phyloP scores from a whole-genome alignment of 2,329 filamentous ascomycete species.

The Fusarium robinianum region DNA sequence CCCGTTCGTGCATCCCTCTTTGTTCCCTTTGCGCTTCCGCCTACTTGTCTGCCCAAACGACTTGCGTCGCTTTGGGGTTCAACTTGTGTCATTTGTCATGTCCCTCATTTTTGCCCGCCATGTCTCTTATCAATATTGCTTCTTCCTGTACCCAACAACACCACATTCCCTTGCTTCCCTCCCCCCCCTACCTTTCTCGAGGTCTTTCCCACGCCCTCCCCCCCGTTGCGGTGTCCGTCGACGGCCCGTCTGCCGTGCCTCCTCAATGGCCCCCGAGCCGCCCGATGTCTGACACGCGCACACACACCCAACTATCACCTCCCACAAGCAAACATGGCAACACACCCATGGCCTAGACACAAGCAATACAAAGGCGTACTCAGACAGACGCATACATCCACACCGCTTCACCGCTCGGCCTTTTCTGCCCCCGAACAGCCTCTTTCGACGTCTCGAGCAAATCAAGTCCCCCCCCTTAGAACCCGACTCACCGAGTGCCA shows the following conservation, averaged over 20 bases:
- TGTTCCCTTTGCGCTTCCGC: constrained; percentile 5
- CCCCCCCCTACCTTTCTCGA: constrained; percentile 17
- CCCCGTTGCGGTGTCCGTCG: constrained; percentile 24
- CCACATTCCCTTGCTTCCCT: constrained; percentile 26
- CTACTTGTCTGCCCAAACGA: constrained; percentile 1
- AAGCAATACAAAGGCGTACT: constrained; percentile 29
- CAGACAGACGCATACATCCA: constrained; percentile 30
- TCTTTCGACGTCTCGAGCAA: constrained; percentile 23
- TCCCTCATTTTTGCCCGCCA: constrained; percentile 8
- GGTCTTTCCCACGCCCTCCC: constrained; percentile 30
- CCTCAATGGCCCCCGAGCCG: constrained; percentile 29
- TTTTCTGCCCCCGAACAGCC: constrained; percentile 22
- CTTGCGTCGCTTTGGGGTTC: no score
- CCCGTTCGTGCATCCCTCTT: constrained; percentile 6
- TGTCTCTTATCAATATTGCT: constrained; percentile 38
- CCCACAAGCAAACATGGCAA: constrained; percentile 22
- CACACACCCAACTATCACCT: constrained; percentile 16
- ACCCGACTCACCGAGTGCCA: constrained; percentile 37
- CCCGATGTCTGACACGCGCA: constrained; percentile 31
- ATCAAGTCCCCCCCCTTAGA: constrained; percentile 29
- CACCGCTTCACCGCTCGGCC: constrained; percentile 35
- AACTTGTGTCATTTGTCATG: neutral
- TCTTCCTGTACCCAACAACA: constrained; percentile 27
- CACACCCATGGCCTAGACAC: constrained; percentile 30
- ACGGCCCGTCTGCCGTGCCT: constrained; percentile 37